A percentile compares a stretch with the other conserved stretches of the same genome.
Evolutionary conservation across 306 rosid genomes (phyloP).

Genomic region (Ormosia emarginata): DNA sequence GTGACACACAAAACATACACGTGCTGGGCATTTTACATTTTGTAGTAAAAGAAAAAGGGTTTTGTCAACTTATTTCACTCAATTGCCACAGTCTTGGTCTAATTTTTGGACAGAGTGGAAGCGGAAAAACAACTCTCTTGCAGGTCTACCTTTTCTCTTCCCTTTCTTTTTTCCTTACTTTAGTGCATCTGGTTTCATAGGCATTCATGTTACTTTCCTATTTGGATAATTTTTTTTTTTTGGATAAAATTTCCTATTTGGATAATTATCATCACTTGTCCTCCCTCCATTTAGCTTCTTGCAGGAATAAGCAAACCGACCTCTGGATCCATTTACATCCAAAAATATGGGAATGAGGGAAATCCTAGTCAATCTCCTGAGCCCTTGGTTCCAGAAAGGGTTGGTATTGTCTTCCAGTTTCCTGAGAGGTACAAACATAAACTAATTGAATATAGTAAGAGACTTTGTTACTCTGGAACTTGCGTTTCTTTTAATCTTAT

Average conservation of each 20-base stretch:
- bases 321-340: conserved; percentile 72
- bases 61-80: conserved; percentile 25
- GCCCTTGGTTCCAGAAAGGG: conserved; percentile 68
- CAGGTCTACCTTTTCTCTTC: conserved; percentile 45
- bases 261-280: neutral
- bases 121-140: conserved; percentile 90
- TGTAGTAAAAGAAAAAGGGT: neutral
- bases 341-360: conserved; percentile 69
- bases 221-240: neutral
- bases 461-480: neutral
- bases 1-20: neutral
- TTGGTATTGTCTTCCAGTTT: conserved; percentile 92
- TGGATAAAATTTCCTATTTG: neutral
- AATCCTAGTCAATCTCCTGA: conserved; percentile 53
- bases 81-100: conserved; percentile 70
- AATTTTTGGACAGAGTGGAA: conserved; percentile 88
- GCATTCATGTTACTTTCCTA: neutral
- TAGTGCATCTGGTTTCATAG: neutral
- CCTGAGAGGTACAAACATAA: conserved; percentile 74
- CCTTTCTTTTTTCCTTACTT: neutral
- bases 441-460: neutral
- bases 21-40: neutral
- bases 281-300: conserved; percentile 54
- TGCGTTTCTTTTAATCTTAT: neutral
- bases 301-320: conserved; percentile 89